These are phyloP conservation scores for Geopyxis carbonaria DNA, from an alignment of 495 filamentous ascomycete species.

Conservation along the genomic window DNA sequence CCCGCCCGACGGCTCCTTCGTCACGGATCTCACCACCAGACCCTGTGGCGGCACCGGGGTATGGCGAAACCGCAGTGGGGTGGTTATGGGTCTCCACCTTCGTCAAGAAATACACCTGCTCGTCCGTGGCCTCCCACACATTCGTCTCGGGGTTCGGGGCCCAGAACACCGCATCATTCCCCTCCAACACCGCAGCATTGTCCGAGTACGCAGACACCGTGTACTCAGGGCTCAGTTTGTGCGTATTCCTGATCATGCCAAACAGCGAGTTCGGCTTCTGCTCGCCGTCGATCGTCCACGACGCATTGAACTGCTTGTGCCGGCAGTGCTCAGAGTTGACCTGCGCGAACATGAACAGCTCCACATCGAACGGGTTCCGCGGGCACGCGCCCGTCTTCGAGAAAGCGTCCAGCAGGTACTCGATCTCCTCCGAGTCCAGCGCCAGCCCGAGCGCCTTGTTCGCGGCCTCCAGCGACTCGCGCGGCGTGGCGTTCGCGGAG, in stretches of 20 bases:
- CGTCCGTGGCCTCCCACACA: slow-evolving; percentile 73
- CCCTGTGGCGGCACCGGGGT: slow-evolving; percentile 77
- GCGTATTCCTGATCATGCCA: slow-evolving; percentile 87
- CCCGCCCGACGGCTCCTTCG: slow-evolving; percentile 83
- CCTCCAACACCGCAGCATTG: slow-evolving; percentile 84
- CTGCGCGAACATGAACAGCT: slow-evolving; percentile 98
- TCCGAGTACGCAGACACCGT: slow-evolving; percentile 93
- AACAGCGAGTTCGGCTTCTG: slow-evolving; percentile 66
- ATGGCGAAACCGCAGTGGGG: slow-evolving; percentile 83
- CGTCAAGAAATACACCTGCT: slow-evolving; percentile 69
- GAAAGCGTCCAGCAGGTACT: slow-evolving; percentile 82
- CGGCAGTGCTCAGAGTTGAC: slow-evolving; percentile 73
- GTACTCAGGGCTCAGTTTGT: slow-evolving; percentile 55
- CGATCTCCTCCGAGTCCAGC: slow-evolving; percentile 72
- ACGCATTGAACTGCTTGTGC: slow-evolving; percentile 82
- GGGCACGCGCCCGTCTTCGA: slow-evolving; percentile 48
- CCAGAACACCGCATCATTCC: slow-evolving; percentile 55
- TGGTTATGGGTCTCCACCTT: slow-evolving; percentile 99
- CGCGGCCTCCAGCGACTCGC: slow-evolving; percentile 57
- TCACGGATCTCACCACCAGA: slow-evolving; percentile 91
- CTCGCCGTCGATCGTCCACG: slow-evolving; percentile 89
- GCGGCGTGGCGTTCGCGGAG: slow-evolving; percentile 40
- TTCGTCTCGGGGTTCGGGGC: slow-evolving; percentile 69
- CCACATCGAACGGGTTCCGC: slow-evolving; percentile 68
- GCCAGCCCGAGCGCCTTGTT: slow-evolving; percentile 71